phyloP scores from a whole-genome alignment of 495 filamentous ascomycete genomes.

The Polyplosphaeria fusca region DNA sequence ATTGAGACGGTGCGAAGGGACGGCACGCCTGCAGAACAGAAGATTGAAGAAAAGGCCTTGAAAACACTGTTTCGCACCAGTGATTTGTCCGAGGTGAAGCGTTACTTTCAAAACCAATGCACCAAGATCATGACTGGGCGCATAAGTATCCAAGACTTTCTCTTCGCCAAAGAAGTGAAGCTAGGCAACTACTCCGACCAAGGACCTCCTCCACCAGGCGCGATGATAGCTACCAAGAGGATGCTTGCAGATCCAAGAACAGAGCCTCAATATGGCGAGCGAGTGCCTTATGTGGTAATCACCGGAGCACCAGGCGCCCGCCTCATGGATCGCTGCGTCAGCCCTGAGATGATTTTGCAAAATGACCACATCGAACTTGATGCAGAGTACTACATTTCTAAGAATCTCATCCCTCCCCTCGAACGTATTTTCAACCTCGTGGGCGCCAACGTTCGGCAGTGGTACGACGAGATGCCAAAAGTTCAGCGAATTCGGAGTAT shows the following conservation, averaged over 20 bases:
- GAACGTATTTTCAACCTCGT: constrained; percentile 97
- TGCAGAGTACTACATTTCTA: constrained; percentile 92
- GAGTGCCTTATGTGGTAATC: constrained; percentile 90
- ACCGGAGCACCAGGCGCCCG: constrained; percentile 81
- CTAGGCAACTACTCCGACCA: constrained; percentile 85
- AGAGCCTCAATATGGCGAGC: constrained; percentile 93
- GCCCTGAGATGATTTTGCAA: constrained; percentile 76
- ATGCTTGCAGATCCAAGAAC: constrained; percentile 82
- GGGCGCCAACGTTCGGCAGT: constrained; percentile 82
- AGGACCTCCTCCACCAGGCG: constrained; percentile 77
- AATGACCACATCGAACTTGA: constrained; percentile 81
- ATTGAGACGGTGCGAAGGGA: constrained; percentile 96
- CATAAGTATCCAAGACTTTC: constrained; percentile 92
- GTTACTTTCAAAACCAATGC: constrained; percentile 88
- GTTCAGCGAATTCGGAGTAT: constrained; percentile 61
- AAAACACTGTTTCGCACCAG: constrained; percentile 84
- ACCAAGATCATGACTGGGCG: constrained; percentile 85
- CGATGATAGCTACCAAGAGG: constrained; percentile 74
- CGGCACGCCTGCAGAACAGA: constrained; percentile 92
- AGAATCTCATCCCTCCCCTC: constrained; percentile 91
- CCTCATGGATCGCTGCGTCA: constrained; percentile 84
- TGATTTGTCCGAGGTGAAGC: constrained; percentile 86
- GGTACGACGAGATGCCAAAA: constrained; percentile 98
- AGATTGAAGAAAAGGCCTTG: constrained; percentile 92
- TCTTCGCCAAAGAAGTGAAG: constrained; percentile 87